Evolutionary conservation across 1,284 basidiomycete species (phyloP), one percentile per base, ranked within the genome.

Genomic region (Tilletia setariae): DNA sequence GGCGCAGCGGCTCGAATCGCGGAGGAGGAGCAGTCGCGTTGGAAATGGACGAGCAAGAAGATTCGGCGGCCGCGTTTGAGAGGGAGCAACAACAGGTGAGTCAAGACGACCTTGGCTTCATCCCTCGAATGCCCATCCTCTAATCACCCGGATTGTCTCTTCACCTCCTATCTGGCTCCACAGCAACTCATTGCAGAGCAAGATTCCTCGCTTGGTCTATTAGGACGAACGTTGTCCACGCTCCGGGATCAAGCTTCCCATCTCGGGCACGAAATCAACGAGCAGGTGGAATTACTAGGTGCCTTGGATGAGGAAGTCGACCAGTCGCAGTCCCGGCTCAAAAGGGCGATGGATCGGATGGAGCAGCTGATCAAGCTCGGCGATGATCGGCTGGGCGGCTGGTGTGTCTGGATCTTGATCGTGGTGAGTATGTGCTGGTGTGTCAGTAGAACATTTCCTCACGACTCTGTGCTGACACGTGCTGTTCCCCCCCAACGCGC

Each of bases 341-440:
- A 71, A 23, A 70, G 71, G 30, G 80, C 79, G 13, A 76, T 80
- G 70, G 53, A 68, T 42, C 75, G 74, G 69, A 81, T 82, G 80
- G 80, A 82, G 69, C 69, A 74, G 13, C 67, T 82, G 51, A 70
- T 80, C 1, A 66, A 74, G 25, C 73, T 74, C 35, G 70, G 74
- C 25, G 80, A 82, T 59, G 78, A 78, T 49, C 67, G 77, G n/a
- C 64, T 79, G 40, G 76, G 78, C 9, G 80, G 80, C 6, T 82
- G 80, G 80, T 81, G 79, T 65, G 78, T 81, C 3, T 82, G 80
- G 80, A 71, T 82, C 21, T 69, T 82, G 64, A 72, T 82, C 25
- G 72, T 75, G 9, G 71, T 76, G 67, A 71, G 74, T 61, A 25
- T n/a, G 4, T 23, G 23, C 4, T 6, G 23, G 53, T 16, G 15